Evolutionary conservation across 345 rosid genomes (phyloP).

Genomic region (Murraya koenigii): DNA sequence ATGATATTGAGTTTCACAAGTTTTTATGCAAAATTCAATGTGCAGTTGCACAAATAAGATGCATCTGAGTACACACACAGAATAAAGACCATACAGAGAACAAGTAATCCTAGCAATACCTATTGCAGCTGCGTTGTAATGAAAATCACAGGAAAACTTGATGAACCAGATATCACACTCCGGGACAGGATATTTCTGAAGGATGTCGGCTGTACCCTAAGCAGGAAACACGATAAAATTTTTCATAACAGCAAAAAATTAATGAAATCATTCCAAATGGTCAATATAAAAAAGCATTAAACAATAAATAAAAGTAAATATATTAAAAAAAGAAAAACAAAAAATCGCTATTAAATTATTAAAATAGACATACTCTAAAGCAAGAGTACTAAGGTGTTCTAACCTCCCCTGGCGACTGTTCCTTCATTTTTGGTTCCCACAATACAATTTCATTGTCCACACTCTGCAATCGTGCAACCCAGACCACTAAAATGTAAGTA

Average conservation of each 20-base stretch:
- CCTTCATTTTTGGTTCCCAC: constrained; percentile 96
- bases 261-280: background rate
- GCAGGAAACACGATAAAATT: constrained; percentile 1
- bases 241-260: background rate
- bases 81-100: background rate
- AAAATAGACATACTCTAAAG: background rate
- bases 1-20: background rate
- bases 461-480: constrained; percentile 53
- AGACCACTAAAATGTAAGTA: constrained; percentile 11
- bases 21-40: background rate
- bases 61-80: background rate
- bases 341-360: background rate
- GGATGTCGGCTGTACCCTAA: constrained; percentile 86
- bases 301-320: background rate
- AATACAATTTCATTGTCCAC: constrained; percentile 93
- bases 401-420: constrained; percentile 98
- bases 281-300: background rate
- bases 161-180: constrained; percentile 96
- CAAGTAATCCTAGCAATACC: constrained; percentile 38
- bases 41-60: background rate
- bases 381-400: constrained; percentile 10
- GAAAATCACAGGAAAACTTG: constrained; percentile 91
- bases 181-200: constrained; percentile 88
- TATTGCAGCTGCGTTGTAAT: constrained; percentile 68
- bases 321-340: background rate